Base-by-base conservation (phyloP, 2,329 filamentous ascomycete species). In the Pyrenochaeta sp. region DNA sequence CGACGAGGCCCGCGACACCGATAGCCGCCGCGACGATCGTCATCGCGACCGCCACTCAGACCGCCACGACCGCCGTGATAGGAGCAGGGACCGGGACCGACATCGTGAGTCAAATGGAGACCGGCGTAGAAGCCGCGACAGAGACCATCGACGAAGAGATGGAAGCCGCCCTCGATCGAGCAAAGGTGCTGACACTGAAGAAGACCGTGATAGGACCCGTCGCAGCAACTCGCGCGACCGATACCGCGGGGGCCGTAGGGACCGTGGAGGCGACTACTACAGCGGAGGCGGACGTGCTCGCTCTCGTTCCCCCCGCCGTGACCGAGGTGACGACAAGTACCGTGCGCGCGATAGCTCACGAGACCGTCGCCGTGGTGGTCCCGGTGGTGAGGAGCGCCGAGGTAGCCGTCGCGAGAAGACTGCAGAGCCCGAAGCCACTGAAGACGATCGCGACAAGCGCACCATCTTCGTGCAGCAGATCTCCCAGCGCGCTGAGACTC, bases 381-480 rank as follows among this genome's bases (percentile, higher is more conserved):
- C 62, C 55, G 71, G 76, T 64, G 66, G 61, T 24, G 75, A 86
- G 48, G 82, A 85, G 63, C 84, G 84, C 58, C 72, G 75, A 43
- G 59, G 62, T 49, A 72, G 65, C 48, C 78, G 78, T 56, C 68
- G 68, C 40, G 75, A 71, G 51, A 78, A 78, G 61, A 83, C 83
- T 28, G 80, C 80, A 32, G 88, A 90, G 52, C 90, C 92, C 28
- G 88, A 91, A 74, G 87, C 91, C 59, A 97, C 91, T 71, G 93
- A 97, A 78, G 95, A 98, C 80, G 95, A 99, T 81, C 91, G 94
- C 74, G 95, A 99, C 81, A 90, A 92, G 71, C 91, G 95, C 72
- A 99, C 96, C 57, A 92, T 99, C 58, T 99, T 99, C 77, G 95
- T 99, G 54, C 95, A 99, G 83, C 95, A 99, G 81, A 90, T 99